Percentiles rank a stretch among this genome's conserved stretches.
Evolutionary conservation across 2,329 filamentous ascomycete species (phyloP).

Genomic region (Colletotrichum phormii): DNA sequence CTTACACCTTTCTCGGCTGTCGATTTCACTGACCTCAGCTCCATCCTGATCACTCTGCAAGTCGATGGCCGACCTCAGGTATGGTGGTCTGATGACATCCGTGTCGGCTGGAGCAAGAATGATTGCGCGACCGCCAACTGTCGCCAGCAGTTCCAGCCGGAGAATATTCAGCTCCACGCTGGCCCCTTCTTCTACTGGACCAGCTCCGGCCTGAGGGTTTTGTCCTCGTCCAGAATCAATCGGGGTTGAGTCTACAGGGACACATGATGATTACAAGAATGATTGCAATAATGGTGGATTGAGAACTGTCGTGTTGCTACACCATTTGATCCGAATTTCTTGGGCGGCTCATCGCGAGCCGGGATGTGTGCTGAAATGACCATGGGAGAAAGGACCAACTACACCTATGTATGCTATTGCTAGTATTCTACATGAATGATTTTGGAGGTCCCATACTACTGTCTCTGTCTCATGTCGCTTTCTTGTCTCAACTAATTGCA

Average conservation of each 20-base stretch:
- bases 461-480: neutral
- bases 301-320: conserved; percentile 6
- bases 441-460: conserved; percentile 27
- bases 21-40: conserved; percentile 53
- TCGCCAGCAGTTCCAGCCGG: conserved; percentile 38
- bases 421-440: conserved; percentile 33
- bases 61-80: conserved; percentile 51
- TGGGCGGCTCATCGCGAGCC: conserved; percentile 23
- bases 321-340: conserved; percentile 31
- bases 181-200: conserved; percentile 28
- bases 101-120: conserved; percentile 55
- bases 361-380: conserved; percentile 27
- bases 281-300: neutral
- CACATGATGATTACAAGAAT: neutral
- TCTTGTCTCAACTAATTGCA: neutral
- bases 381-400: conserved; percentile 31
- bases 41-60: conserved; percentile 51
- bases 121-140: conserved; percentile 52
- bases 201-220: conserved; percentile 1
- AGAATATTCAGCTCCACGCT: neutral
- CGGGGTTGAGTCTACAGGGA: neutral
- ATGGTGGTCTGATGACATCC: conserved; percentile 57
- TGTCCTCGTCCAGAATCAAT: conserved; percentile 25
- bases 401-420: conserved; percentile 32
- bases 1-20: conserved; percentile 50